Percentiles rank a stretch among this genome's conserved stretches.
Evolutionary conservation across 2,329 filamentous ascomycete species (phyloP).

Genomic region (Penicillium palitans): DNA sequence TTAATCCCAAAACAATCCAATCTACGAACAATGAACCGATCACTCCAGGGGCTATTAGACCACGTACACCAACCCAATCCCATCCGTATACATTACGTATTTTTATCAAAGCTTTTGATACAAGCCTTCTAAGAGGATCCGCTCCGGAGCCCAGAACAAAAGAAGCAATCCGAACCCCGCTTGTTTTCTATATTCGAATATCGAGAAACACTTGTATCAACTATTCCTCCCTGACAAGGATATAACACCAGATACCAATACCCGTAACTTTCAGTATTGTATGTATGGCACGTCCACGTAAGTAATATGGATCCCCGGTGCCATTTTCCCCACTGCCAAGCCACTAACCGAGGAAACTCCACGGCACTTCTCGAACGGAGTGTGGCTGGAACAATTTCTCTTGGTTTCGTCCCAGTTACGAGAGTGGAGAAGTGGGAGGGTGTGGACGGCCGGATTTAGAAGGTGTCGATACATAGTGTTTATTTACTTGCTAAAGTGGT

Average conservation of each 20-base stretch:
- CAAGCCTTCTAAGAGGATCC: background rate
- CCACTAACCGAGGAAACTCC: conserved; percentile 8
- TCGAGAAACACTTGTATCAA: background rate
- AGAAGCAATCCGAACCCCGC: background rate
- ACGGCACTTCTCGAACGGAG: background rate
- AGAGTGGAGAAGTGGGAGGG: background rate
- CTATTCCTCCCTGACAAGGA: background rate
- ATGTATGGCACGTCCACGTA: background rate
- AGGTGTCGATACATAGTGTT: background rate
- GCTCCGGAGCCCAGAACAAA: background rate
- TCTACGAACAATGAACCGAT: background rate
- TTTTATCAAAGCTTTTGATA: background rate
- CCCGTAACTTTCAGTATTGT: background rate
- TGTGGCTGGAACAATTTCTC: conserved; percentile 2
- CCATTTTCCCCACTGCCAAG: conserved; percentile 13
- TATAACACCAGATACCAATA: background rate
- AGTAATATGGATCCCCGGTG: background rate
- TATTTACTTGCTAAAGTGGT: background rate
- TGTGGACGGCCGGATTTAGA: background rate
- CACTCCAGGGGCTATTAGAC: background rate
- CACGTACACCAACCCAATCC: background rate
- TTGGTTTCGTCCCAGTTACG: conserved; percentile 14
- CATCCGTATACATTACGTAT: background rate
- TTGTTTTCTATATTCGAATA: background rate
- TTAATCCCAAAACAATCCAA: background rate